A percentile compares a stretch with the other conserved stretches of the same genome.
These are phyloP conservation scores for Debaryomyces robertsiae DNA, from an alignment of 1,139 yeast species.

Conservation along the genomic window DNA sequence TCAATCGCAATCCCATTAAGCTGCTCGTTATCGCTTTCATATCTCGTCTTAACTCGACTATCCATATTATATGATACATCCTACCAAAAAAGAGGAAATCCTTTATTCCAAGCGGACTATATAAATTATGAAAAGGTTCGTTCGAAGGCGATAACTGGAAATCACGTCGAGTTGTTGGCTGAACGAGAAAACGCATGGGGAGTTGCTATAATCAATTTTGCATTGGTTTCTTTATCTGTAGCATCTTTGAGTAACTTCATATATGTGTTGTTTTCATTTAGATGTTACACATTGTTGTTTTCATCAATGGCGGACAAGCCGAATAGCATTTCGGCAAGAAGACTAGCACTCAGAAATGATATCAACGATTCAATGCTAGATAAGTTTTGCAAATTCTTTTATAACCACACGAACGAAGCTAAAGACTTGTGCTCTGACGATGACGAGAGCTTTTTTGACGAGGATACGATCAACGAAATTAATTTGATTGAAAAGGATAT, in stretches of 20 bases:
- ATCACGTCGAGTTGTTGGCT: conserved; percentile 7
- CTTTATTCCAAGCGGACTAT: conserved; percentile 33
- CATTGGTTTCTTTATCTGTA: conserved; percentile 17
- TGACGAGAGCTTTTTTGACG: conserved; percentile 16
- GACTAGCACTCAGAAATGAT: conserved; percentile 16
- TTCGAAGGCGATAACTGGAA: conserved; percentile 14
- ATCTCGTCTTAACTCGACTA: conserved; percentile 23
- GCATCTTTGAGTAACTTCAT: conserved; percentile 33
- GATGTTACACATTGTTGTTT: conserved; percentile 45
- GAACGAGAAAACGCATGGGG: conserved; percentile 3
- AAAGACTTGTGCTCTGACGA: conserved; percentile 11
- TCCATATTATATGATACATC: conserved; percentile 25
- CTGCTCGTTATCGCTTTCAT: conserved; percentile 26
- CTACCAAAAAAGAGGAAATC: conserved; percentile 25
- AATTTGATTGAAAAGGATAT: conserved; percentile 28
- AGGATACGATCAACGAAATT: conserved; percentile 22
- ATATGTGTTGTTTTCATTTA: conserved; percentile 32
- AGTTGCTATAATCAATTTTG: conserved; percentile 3
- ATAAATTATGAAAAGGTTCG: conserved; percentile 38
- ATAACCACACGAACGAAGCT: conserved; percentile 10
- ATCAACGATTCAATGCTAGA: conserved; percentile 18
- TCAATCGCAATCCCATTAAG: conserved; percentile 53
- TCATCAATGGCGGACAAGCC: conserved; percentile 30
- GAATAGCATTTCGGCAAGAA: conserved; percentile 39
- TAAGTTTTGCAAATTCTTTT: conserved; percentile 12